A percentile compares a stretch with the other conserved stretches of the same genome.
These are phyloP conservation scores for Hygrocybe coccinea DNA, from an alignment of 768 basidiomycete genomes.

Conservation along the genomic window DNA sequence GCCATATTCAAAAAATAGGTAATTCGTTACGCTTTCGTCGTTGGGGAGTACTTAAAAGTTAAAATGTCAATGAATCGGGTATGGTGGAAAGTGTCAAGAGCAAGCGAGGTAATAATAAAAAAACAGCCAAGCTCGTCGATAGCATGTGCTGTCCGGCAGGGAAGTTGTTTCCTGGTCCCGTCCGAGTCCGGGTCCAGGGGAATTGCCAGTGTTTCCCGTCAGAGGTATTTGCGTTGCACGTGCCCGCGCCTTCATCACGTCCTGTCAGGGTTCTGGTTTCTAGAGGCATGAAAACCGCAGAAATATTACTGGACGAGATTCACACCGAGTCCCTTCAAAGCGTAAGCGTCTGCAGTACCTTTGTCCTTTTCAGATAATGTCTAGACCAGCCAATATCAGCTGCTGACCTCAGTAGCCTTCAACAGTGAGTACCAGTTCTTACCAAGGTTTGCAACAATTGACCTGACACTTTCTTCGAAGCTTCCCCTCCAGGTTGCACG, in stretches of 20 bases:
- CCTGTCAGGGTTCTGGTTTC: no score
- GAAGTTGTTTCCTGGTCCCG: background rate
- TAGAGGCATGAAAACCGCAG: background rate
- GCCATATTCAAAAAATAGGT: conserved; percentile 30
- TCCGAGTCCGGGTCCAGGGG: background rate
- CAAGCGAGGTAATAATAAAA: no score
- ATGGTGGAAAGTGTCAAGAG: no score
- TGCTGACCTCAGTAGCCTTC: conserved; percentile 38
- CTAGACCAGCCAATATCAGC: conserved; percentile 25
- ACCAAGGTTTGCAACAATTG: background rate
- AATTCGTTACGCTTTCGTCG: background rate
- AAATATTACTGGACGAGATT: conserved; percentile 28
- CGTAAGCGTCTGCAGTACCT: conserved; percentile 9
- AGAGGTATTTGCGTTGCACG: no score
- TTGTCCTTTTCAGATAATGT: background rate
- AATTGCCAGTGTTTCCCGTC: no score
- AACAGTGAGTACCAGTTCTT: conserved; percentile 27
- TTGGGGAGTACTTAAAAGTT: background rate
- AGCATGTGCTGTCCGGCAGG: background rate
- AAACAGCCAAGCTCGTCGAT: background rate
- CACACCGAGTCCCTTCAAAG: conserved; percentile 29
- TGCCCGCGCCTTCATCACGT: no score
- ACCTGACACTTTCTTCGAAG: conserved; percentile 15
- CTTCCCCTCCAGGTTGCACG: conserved; percentile 26
- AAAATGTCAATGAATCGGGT: no score